A percentile compares a stretch with the other conserved stretches of the same genome.
These are phyloP conservation scores for Houttuynia cordata DNA, from an alignment of 164 flowering plant species.

Conservation along the genomic window DNA sequence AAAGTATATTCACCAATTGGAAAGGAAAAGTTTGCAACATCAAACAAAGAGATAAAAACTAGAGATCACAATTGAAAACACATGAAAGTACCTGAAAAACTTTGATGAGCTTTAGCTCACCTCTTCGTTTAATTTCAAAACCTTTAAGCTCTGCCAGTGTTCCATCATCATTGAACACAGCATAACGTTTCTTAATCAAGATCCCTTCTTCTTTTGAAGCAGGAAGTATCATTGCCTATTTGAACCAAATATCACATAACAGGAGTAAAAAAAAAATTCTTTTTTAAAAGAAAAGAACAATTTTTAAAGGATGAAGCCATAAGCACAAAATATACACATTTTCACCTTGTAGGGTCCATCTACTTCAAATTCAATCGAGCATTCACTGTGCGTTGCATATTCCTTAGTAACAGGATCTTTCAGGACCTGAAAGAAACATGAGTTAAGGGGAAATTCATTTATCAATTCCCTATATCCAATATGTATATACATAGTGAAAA, in stretches of 20 bases:
- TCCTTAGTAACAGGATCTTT: slow-evolving; percentile 66
- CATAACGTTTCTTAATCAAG: slow-evolving; percentile 96
- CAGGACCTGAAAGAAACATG: slow-evolving; percentile 48
- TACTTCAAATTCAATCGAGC: slow-evolving; percentile 99
- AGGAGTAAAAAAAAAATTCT: no score
- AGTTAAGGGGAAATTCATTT: background rate
- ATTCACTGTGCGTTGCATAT: slow-evolving; percentile 83
- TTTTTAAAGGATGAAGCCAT: no score
- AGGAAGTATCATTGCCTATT: slow-evolving; percentile 96
- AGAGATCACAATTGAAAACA: background rate
- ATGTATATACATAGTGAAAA: no score
- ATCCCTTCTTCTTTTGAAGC: slow-evolving; percentile 99
- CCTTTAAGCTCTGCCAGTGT: slow-evolving; percentile 99
- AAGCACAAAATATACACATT: slow-evolving; percentile 2
- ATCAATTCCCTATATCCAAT: background rate
- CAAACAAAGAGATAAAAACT: background rate
- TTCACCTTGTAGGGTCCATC: slow-evolving; percentile 99
- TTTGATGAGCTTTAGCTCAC: slow-evolving; percentile 98
- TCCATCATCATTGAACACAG: slow-evolving; percentile 98
- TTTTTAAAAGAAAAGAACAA: no score
- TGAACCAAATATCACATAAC: background rate
- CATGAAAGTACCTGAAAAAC: slow-evolving; percentile 82
- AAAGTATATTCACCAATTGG: background rate
- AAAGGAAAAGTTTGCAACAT: background rate
- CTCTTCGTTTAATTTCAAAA: slow-evolving; percentile 98